Conservation (phyloP, 306 rosid genomes). For the Malus fusca region DNA sequence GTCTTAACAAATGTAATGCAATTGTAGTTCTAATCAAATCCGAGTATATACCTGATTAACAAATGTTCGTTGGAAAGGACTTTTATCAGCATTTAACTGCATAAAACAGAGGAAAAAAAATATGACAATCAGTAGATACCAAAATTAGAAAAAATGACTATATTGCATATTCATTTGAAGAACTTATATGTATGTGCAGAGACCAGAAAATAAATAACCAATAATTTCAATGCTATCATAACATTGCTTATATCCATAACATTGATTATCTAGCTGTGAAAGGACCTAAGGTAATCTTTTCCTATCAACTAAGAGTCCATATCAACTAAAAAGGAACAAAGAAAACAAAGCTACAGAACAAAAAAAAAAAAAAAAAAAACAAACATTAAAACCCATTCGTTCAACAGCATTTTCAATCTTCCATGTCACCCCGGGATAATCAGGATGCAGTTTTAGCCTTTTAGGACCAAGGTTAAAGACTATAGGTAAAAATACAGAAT, state of each 20-base stretch:
- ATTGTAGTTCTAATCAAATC: conserved; percentile 13
- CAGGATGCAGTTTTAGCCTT: neutral
- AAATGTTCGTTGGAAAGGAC: conserved; percentile 93
- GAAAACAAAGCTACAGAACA: neutral
- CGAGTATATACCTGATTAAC: conserved; percentile 73
- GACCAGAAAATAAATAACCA: neutral
- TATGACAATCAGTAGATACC: conserved; percentile 15
- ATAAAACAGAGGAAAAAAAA: conserved; percentile 6
- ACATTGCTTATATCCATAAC: too few relatives aligned
- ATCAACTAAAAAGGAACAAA: neutral
- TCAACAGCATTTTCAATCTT: neutral
- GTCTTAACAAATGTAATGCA: neutral
- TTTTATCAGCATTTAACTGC: conserved; percentile 96
- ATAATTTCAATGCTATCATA: too few relatives aligned
- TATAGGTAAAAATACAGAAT: neutral
- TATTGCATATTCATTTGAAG: neutral
- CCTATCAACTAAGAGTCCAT: neutral
- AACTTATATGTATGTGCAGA: neutral
- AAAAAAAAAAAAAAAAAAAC: too few relatives aligned
- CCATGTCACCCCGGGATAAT: neutral
- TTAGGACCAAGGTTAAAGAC: neutral
- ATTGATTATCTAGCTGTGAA: conserved; percentile 45
- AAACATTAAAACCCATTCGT: neutral
- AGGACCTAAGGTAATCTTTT: conserved; percentile 56
- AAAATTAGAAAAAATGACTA: neutral